Evolutionary conservation across 306 rosid genomes (phyloP).

Genomic region (Datisca glomerata): DNA sequence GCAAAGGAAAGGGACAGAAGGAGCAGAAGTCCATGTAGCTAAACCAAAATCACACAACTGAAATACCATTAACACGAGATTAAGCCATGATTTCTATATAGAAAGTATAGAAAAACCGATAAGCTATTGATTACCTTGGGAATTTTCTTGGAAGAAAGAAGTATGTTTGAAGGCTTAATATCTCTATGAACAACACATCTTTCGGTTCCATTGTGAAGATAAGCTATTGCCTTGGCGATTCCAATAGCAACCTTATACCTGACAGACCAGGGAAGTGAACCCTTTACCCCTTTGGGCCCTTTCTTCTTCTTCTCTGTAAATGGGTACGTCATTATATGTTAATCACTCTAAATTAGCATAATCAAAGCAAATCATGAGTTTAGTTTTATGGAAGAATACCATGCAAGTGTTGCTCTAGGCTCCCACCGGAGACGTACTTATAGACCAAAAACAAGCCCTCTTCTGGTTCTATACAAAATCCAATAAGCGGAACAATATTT

Average conservation of each 20-base stretch:
- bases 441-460: no score
- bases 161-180: no score
- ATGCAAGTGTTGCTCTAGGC: no score
- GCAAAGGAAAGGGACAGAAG: conserved; percentile 84
- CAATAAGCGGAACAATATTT: no score
- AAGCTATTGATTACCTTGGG: conserved; percentile 57
- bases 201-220: no score
- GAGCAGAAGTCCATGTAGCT: conserved; percentile 98
- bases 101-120: conserved; percentile 3
- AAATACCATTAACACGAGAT: no score
- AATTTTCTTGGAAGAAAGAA: conserved; percentile 73
- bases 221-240: no score
- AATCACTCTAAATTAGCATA: conserved; percentile 14
- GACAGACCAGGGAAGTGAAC: conserved; percentile 64
- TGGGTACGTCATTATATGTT: not conserved
- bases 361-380: not conserved
- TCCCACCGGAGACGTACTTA: no score
- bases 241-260: conserved; percentile 94
- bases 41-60: no score
- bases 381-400: conserved; percentile 22
- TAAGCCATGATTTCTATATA: no score
- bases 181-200: no score
- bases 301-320: conserved; percentile 62
- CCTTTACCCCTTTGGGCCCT: conserved; percentile 32
- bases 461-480: no score